Percentiles rank a stretch among this genome's conserved stretches.
These are phyloP conservation scores for Penicillium thymicola DNA, from an alignment of 2,329 filamentous ascomycete species.

Conservation along the genomic window DNA sequence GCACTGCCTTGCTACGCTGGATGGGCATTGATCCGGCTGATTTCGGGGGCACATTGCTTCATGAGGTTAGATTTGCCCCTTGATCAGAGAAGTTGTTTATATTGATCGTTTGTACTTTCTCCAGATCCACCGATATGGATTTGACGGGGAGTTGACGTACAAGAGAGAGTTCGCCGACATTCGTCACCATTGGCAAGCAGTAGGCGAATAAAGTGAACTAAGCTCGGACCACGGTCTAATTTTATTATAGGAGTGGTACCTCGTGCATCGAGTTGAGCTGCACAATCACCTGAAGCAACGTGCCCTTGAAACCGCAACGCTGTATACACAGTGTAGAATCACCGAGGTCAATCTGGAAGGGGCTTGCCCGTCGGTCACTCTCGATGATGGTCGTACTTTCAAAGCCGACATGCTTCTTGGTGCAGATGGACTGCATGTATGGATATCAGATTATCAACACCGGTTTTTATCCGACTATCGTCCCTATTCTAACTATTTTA, in stretches of 20 bases:
- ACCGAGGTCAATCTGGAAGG: constrained; percentile 13
- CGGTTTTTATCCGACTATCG: not conserved
- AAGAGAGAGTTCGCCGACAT: constrained; percentile 15
- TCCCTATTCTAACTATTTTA: not conserved
- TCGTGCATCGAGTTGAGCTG: constrained; percentile 44
- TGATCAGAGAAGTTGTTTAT: not conserved
- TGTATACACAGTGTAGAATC: constrained; percentile 25
- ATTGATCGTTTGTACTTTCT: not conserved
- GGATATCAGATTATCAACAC: not conserved
- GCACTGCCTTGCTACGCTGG: constrained; percentile 25
- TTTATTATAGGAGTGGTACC: constrained; percentile 26
- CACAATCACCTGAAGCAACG: constrained; percentile 37
- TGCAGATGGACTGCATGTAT: constrained; percentile 28
- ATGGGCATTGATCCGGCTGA: constrained; percentile 21
- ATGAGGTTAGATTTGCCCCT: constrained; percentile 13
- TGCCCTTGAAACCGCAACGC: constrained; percentile 24
- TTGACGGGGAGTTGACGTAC: constrained; percentile 16
- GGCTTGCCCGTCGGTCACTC: constrained; percentile 14
- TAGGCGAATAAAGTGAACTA: constrained; percentile 1
- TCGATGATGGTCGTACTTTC: constrained; percentile 22
- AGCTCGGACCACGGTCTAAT: not conserved
- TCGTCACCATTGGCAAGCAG: constrained; percentile 25
- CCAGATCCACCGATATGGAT: constrained; percentile 22
- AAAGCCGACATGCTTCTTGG: constrained; percentile 24
- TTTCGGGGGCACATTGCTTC: constrained; percentile 25